Evolutionary conservation across 2,329 filamentous ascomycete species (phyloP).

Genomic region (Calycina marina): DNA sequence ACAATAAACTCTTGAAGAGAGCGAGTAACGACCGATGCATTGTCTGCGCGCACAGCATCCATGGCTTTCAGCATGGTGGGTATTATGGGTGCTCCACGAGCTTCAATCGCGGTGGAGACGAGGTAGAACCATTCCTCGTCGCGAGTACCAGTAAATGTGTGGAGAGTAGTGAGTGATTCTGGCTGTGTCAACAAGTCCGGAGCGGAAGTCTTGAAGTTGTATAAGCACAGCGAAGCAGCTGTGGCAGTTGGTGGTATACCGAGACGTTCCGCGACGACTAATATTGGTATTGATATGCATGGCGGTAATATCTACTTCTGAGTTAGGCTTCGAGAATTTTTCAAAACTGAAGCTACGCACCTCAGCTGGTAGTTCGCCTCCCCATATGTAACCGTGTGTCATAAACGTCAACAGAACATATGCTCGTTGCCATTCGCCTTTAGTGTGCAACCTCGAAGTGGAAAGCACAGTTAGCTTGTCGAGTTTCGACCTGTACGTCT

Average conservation of each 20-base stretch:
- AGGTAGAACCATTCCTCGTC: slow-evolving; percentile 95
- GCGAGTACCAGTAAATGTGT: slow-evolving; percentile 76
- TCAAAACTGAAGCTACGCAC: slow-evolving; percentile 30
- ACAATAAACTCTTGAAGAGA: slow-evolving; percentile 51
- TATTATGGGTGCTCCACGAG: slow-evolving; percentile 59
- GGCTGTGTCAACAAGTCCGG: slow-evolving; percentile 25
- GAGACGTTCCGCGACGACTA: slow-evolving; percentile 55
- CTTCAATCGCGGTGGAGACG: slow-evolving; percentile 81
- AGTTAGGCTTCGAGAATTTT: slow-evolving; percentile 10
- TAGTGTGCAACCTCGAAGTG: slow-evolving; percentile 43
- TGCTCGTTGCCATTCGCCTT: slow-evolving; percentile 67
- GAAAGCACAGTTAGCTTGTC: slow-evolving; percentile 55
- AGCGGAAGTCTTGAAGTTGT: slow-evolving; percentile 66
- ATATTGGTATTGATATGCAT: slow-evolving; percentile 61
- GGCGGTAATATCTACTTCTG: slow-evolving; percentile 47
- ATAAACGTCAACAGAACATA: slow-evolving; percentile 69
- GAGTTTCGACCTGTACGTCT: slow-evolving; percentile 47
- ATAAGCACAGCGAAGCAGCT: slow-evolving; percentile 73
- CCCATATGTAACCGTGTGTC: slow-evolving; percentile 82
- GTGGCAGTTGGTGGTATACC: slow-evolving; percentile 82
- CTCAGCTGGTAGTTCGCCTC: slow-evolving; percentile 58
- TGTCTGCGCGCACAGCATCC: slow-evolving; percentile 44
- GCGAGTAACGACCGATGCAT: slow-evolving; percentile 43
- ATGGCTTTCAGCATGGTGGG: slow-evolving; percentile 68
- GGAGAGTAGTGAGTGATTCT: slow-evolving; percentile 53